Base-by-base conservation (phyloP, 1,284 basidiomycete genomes). In the Ceratobasidium sp. region DNA sequence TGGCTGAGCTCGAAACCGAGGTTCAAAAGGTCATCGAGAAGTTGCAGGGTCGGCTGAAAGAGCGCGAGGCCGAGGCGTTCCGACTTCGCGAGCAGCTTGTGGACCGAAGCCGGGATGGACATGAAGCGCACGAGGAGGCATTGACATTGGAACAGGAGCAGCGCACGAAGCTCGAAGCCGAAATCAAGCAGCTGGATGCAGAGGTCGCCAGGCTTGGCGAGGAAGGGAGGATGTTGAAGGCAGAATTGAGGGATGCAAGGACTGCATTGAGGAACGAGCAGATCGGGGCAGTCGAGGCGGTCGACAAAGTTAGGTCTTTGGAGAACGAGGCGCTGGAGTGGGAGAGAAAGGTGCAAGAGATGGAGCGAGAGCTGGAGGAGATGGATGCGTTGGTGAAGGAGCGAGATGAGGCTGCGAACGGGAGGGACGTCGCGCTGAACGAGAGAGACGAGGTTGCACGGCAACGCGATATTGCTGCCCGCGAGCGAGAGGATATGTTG, bases 391-490 rank as follows among this genome's bases (percentile, higher is more conserved):
- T 72, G 41, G 58, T 31, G 16, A 56, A 39, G 14, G 81, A 83
- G 48, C 78, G 88, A 3, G 80, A 80, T 9, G 84, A 84, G 53
- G 78, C 85, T 48, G 81, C 85, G 63, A 85, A 81, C 2, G 88
- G 51, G 22, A 31, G 69, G 46, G 69, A 72, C 27, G 43, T 29
- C 24, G 56, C 56, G 16, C 31, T 72, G 11, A 37, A 46, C 1
- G 65, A 76, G 34, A 88, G 89, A 78, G 89, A 88, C 0, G 90
- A 92, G 77, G 81, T 80, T 27, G 86, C 86, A 14, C 81, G 91
- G 59, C 88, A 88, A 78, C 86, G 83, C 72, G 88, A 86, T 43
- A 85, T 85, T 75, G 91, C 91, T 64, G 84, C 92, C 0, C 90
- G 90, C 2, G 86, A 74, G 86, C 1, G 89, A 89, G 75, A 79